Evolutionary conservation across 2,329 filamentous ascomycete species (phyloP).

Genomic region (Diplodia scrobiculata): DNA sequence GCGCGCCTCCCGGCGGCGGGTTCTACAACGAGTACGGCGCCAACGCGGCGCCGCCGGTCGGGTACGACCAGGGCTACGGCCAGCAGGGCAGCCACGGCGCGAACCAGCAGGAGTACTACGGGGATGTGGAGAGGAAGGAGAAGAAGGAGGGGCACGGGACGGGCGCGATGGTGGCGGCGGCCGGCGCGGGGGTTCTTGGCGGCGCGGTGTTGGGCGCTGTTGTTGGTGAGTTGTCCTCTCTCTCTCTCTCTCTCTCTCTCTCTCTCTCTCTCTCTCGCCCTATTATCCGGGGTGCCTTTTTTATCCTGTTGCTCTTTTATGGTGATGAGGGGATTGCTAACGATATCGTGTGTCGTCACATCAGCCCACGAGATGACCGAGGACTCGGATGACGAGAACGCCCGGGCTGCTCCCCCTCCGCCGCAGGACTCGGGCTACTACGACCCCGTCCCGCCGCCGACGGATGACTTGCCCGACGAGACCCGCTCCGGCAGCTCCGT

Average conservation of each 20-base stretch:
- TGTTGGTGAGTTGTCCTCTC: conserved; percentile 50
- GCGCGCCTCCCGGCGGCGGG: conserved; percentile 22
- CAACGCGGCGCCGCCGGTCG: conserved; percentile 22
- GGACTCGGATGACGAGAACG: conserved; percentile 24
- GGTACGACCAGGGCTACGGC: conserved; percentile 27
- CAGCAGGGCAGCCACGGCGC: conserved; percentile 30
- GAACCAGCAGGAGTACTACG: conserved; percentile 30
- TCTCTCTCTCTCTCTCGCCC: not conserved
- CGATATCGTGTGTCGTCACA: not conserved
- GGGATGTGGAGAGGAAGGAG: conserved; percentile 37
- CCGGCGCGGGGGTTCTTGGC: conserved; percentile 61
- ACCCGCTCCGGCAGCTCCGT: conserved; percentile 11
- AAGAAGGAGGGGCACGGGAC: conserved; percentile 49
- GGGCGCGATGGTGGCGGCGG: conserved; percentile 58
- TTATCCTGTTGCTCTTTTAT: too few relatives aligned
- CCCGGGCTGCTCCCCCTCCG: conserved; percentile 4
- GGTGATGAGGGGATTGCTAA: not conserved
- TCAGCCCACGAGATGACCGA: conserved; percentile 25
- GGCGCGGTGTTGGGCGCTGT: conserved; percentile 61
- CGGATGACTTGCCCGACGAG: conserved; percentile 24
- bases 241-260: not conserved
- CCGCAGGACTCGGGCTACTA: conserved; percentile 14
- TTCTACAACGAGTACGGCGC: conserved; percentile 29
- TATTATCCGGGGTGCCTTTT: not conserved
- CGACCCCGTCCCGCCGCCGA: conserved; percentile 19